These are phyloP conservation scores for Debaryomycetaceae sp. DNA, from an alignment of 1,139 yeast species.

Conservation along the genomic window DNA sequence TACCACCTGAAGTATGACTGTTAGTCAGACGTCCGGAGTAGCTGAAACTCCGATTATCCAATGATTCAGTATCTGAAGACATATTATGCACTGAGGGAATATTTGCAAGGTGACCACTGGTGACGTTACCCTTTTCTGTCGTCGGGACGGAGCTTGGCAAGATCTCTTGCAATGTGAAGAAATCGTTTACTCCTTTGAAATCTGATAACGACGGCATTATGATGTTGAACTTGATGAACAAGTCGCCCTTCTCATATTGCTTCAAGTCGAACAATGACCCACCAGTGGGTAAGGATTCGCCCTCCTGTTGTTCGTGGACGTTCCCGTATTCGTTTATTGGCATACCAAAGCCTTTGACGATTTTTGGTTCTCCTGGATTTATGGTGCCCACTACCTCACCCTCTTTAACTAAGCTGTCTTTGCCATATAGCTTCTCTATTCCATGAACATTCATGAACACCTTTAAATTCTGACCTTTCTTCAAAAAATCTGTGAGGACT, in stretches of 20 bases:
- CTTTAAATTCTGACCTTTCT: slow-evolving; percentile 38
- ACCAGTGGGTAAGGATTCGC: slow-evolving; percentile 13
- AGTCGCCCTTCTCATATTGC: slow-evolving; percentile 31
- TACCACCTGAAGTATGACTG: slow-evolving; percentile 1
- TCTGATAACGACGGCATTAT: slow-evolving; percentile 30
- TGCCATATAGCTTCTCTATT: slow-evolving; percentile 17
- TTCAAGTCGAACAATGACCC: slow-evolving; percentile 15
- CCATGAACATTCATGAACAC: slow-evolving; percentile 42
- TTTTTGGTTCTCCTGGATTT: slow-evolving; percentile 43
- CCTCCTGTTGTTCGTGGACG: slow-evolving; percentile 15
- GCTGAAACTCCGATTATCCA: neutral
- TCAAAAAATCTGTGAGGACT: slow-evolving; percentile 40
- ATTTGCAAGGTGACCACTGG: slow-evolving; percentile 22
- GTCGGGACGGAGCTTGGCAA: slow-evolving; percentile 17
- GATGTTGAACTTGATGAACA: slow-evolving; percentile 41
- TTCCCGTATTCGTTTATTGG: slow-evolving; percentile 52
- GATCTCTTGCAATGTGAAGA: slow-evolving; percentile 18
- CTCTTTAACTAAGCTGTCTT: slow-evolving; percentile 21
- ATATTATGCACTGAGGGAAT: slow-evolving; percentile 11
- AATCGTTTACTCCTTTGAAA: slow-evolving; percentile 21
- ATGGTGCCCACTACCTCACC: slow-evolving; percentile 50
- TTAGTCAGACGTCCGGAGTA: neutral
- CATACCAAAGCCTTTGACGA: slow-evolving; percentile 54
- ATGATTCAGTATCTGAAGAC: neutral
- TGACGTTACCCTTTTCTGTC: slow-evolving; percentile 1